Evolutionary conservation across 176 grass and related monocot species (phyloP), one percentile per base, ranked within the genome.

Genomic region (Zoysia pacifica): DNA sequence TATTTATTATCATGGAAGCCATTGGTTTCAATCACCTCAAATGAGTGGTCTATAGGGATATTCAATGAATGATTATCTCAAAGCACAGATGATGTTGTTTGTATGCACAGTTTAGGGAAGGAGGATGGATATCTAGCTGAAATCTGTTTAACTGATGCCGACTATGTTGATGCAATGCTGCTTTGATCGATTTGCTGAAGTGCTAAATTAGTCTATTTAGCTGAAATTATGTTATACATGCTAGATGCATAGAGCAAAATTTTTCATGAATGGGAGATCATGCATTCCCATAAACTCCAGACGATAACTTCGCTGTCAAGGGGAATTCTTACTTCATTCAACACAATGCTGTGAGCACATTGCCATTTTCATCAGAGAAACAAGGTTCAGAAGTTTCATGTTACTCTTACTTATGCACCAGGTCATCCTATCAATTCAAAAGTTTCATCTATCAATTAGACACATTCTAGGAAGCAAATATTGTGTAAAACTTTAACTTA

Each of bases 1-100:
- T 28, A 50, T 65, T 39, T 55, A 54, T 65, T 64, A 55, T 54
- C 55, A 47, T 46, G 39, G 59, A 40, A 65, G 20, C 52, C 7
- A 65, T 46, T 38, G 77, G 12, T 50, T 72, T 70, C 2, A 82
- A 49, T 72, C 15, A 42, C 70, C 73, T 77, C 43, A 46, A 63
- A 63, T 47, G 37, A 46, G 46, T 54, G 13, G 6, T 28, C 56
- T 28, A 60, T 7, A 19, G 56, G 56, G 7, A 9, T 28, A 59
- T 15, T 60, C 18, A 9, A 28, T 60, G 2, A 9, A 28, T 20
- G 7, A 3, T 20, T 8, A 19, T 20, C 8, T 60, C 18, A 20
- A 9, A 9, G 56, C 56, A 60, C n/a, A 3, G n/a, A 9, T 60
- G n/a, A 60, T 28, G 56, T 60, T 20, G 56, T 60, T 60, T 18